These are phyloP conservation scores for Elaeis oleifera DNA, from an alignment of 202 grass and related monocot species.

Conservation along the genomic window DNA sequence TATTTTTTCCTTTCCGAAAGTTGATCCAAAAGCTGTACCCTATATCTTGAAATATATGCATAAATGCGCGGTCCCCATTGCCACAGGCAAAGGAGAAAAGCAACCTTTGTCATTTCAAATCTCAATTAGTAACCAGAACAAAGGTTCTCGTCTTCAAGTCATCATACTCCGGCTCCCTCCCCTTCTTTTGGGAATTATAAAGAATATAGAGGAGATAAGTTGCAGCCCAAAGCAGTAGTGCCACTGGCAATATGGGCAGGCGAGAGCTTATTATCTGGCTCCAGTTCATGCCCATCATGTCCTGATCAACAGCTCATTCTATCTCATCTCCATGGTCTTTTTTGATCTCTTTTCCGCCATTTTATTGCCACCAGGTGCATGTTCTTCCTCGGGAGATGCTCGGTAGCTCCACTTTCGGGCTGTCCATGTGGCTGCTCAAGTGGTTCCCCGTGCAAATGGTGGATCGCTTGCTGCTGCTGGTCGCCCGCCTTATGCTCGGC, in stretches of 20 bases:
- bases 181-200: too few species aligned
- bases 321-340: slow-evolving; percentile 12
- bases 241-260: too few species aligned
- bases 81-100: slow-evolving; percentile 4
- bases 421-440: slow-evolving; percentile 54
- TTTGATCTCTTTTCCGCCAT: background rate
- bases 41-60: slow-evolving; percentile 27
- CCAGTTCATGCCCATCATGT: too few species aligned
- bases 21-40: slow-evolving; percentile 20
- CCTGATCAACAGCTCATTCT: too few species aligned
- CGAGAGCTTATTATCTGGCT: too few species aligned
- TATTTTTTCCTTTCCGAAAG: slow-evolving; percentile 2
- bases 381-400: slow-evolving; percentile 72
- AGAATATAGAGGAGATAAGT: slow-evolving; percentile 18
- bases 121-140: slow-evolving; percentile 3
- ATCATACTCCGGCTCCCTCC: too few species aligned
- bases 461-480: slow-evolving; percentile 45
- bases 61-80: background rate
- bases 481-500: slow-evolving; percentile 40
- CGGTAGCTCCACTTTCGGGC: slow-evolving; percentile 62
- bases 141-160: slow-evolving; percentile 12
- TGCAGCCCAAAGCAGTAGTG: background rate
- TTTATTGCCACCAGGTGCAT: slow-evolving; percentile 44
- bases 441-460: slow-evolving; percentile 35
- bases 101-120: slow-evolving; percentile 25